Evolutionary conservation across 208 protist species (phyloP), one percentile per base, ranked within the genome.

Genomic region (Angomonas ambiguus): DNA sequence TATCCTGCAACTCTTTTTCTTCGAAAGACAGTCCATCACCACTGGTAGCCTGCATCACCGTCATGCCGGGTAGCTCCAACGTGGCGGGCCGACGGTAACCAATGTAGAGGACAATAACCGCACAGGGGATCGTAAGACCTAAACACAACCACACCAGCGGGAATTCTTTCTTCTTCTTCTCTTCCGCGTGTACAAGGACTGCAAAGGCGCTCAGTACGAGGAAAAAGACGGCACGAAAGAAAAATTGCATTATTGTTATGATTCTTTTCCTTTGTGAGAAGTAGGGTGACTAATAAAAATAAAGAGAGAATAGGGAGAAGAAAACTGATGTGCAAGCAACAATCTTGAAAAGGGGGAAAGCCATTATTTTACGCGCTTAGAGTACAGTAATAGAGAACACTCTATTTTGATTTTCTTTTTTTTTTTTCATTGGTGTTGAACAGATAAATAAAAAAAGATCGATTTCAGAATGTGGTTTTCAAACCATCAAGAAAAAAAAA

Each of bases 111-210:
- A 68, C 79, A 30, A 76, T 60, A 48, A 70, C 71, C 65, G 80
- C 65, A 45, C 82, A 77, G 8, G 68, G 77, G 2, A 85, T 69
- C 25, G 78, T 84, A 69, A 88, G 79, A 64, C 78, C 78, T 28
- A 88, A 72, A 70, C 82, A 88, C 60, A 83, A 67, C 75, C 76
- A 88, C 45, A 88, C 69, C 2, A 86, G 72, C 35, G 82, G 78
- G 58, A 85, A 85, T 62, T 83, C 69, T 38, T 82, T 74, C 51
- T 80, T 78, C 38, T 69, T 57, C 65, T 61, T 69, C 13, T 56
- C 24, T 49, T 33, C 63, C 5, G 8, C 38, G 11, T 8, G 3
- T 33, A 68, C 11, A 22, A 61, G 38, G 38, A 58, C 32, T 8
- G 41, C 56, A 69, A 69, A 10, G 51, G 59, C 38, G 41, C 24